Percentiles rank a stretch among this genome's conserved stretches.
phyloP scores from a whole-genome alignment of 148 eudicot genomes.

The Pharnaceum exiguum region DNA sequence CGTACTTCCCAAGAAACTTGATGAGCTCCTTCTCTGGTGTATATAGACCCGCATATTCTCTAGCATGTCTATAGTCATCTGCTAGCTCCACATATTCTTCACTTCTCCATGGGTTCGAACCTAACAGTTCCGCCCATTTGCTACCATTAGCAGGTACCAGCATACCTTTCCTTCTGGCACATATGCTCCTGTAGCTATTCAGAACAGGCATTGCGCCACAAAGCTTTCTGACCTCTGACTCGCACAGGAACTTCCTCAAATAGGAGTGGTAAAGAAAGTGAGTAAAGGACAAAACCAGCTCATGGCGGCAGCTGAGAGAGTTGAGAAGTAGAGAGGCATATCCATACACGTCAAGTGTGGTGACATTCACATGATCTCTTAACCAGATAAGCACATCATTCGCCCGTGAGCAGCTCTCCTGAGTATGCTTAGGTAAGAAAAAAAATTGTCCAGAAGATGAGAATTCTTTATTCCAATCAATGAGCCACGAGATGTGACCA shows the following conservation, averaged over 20 bases:
- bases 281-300: slow-evolving; percentile 7
- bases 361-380: background rate
- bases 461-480: slow-evolving; percentile 28
- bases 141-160: too few relatives aligned
- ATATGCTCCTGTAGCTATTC: too few relatives aligned
- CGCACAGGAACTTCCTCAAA: slow-evolving; percentile 7
- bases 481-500: slow-evolving; percentile 28
- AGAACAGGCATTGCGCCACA: too few relatives aligned
- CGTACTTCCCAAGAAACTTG: slow-evolving; percentile 16
- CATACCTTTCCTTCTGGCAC: too few relatives aligned
- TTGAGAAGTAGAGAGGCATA: slow-evolving; percentile 5
- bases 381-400: slow-evolving; percentile 21
- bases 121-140: too few relatives aligned
- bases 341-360: slow-evolving; percentile 15
- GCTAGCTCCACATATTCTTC: too few relatives aligned
- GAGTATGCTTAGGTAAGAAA: slow-evolving; percentile 26
- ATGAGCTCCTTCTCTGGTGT: slow-evolving; percentile 19
- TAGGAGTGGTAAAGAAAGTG: slow-evolving; percentile 34
- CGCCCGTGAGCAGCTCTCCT: background rate
- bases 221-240: too few relatives aligned
- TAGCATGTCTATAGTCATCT: too few relatives aligned
- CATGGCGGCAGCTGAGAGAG: slow-evolving; percentile 1
- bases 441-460: slow-evolving; percentile 14
- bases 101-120: too few relatives aligned
- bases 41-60: too few relatives aligned